Evolutionary conservation across 805 yeast genomes (phyloP), one percentile per base, ranked within the genome.

Genomic region (Metschnikowia sp.): DNA sequence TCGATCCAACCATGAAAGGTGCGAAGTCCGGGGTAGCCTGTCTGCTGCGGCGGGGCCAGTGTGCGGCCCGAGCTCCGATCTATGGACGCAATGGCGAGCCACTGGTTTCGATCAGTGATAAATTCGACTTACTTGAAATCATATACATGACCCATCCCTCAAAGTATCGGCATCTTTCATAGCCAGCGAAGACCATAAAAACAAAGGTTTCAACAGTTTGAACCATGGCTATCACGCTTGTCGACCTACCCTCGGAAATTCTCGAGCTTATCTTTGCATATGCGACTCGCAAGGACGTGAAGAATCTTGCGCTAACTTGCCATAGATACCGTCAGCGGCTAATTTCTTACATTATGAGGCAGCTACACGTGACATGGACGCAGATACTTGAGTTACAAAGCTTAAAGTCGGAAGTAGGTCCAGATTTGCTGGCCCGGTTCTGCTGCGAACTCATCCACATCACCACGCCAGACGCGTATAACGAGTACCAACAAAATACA

Each of bases 401-500:
- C 4, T 11, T 11, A 8, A 18, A 1, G 8, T 18, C n/a, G 12
- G 18, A 7, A 8, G 33, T 13, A 10, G 30, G 12, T 29, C 29
- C 18, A 22, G 42, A 32, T 6, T 10, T 4, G 19, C 42, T 18
- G 33, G 40, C 44, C 32, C 44, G 39, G 6, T 7, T 22, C 6
- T 40, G 15, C 29, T 45, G 48, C 36, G 32, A 51, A 34, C 31
- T 35, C n/a, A 18, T 52, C 35, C 40, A 46, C 11, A 53, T 54
- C 33, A 22, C 50, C 26, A 53, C 38, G 13, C 47, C 44, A 26
- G 47, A 36, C 33, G 49, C 38, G 47, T 69, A n/a, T 43, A 52
- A 12, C 50, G 62, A 50, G 39, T 72, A 42, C 55, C 70, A 36
- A 68, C 69, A 68, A 43, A 47, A 67, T 48, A 44, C 69, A 22